phyloP scores from a whole-genome alignment of 2,329 filamentous ascomycete species.

The Colletotrichum limetticola region DNA sequence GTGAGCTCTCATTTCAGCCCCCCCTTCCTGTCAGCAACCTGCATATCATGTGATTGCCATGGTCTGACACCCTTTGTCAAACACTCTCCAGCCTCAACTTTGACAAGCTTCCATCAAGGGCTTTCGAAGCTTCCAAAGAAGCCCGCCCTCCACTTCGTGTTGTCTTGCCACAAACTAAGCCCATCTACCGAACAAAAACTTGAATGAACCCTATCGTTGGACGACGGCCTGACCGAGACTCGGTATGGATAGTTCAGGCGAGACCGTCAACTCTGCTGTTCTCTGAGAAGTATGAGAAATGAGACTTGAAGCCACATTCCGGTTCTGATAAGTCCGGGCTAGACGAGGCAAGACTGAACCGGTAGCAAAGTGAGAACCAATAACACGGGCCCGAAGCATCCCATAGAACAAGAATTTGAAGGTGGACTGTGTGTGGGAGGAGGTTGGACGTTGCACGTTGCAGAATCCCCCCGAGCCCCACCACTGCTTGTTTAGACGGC shows the following conservation, averaged over 20 bases:
- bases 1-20: background rate
- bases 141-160: background rate
- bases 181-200: background rate
- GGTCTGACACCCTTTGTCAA: conserved; percentile 3
- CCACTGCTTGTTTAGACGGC: background rate
- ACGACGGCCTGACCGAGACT: conserved; percentile 12
- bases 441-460: too few species aligned
- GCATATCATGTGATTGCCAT: background rate
- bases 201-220: background rate
- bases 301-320: background rate
- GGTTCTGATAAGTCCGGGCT: background rate
- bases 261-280: background rate
- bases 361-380: too few species aligned
- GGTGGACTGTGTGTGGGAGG: too few species aligned
- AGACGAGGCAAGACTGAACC: background rate
- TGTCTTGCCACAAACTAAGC: conserved; percentile 13
- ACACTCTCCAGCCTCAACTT: background rate
- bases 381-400: too few species aligned
- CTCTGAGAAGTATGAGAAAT: background rate
- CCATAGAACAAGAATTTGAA: too few species aligned
- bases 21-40: background rate
- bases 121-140: background rate
- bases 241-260: conserved; percentile 3
- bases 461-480: too few species aligned
- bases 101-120: conserved; percentile 14